Percentiles rank a stretch among this genome's conserved stretches.
Conservation (phyloP, 768 basidiomycete species). For the Naematelia aurantialba region DNA sequence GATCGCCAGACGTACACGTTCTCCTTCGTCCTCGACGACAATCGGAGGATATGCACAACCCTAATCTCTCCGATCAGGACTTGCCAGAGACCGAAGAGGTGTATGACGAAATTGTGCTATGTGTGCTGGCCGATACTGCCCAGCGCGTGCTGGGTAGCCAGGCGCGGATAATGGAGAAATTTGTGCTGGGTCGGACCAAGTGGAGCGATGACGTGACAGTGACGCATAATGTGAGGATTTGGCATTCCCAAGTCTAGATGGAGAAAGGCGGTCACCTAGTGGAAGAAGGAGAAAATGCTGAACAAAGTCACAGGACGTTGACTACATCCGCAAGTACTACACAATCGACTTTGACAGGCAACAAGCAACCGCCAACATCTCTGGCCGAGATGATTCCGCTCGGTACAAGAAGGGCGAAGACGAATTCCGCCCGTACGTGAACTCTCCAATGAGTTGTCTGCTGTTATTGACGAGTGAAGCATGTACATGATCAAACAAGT, state of each 20-base stretch:
- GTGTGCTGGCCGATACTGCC: slow-evolving; percentile 54
- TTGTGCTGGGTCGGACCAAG: slow-evolving; percentile 54
- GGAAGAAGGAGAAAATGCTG: no score
- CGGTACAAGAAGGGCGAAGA: slow-evolving; percentile 43
- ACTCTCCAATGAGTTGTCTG: neutral
- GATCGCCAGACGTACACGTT: slow-evolving; percentile 47
- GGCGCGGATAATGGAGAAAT: slow-evolving; percentile 52
- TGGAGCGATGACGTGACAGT: slow-evolving; percentile 55
- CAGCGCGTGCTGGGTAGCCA: slow-evolving; percentile 53
- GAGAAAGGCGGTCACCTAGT: no score
- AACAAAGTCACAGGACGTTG: slow-evolving; percentile 35
- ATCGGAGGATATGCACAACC: slow-evolving; percentile 50
- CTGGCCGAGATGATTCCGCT: slow-evolving; percentile 49
- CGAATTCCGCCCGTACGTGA: slow-evolving; percentile 50
- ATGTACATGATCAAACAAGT: slow-evolving; percentile 53
- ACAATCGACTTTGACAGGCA: slow-evolving; percentile 46
- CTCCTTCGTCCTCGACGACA: slow-evolving; percentile 41
- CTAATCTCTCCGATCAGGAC: slow-evolving; percentile 49
- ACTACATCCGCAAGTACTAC: slow-evolving; percentile 52
- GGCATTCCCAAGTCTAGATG: neutral
- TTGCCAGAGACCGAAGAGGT: slow-evolving; percentile 46
- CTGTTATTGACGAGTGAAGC: slow-evolving; percentile 12
- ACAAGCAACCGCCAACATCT: slow-evolving; percentile 41
- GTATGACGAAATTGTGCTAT: slow-evolving; percentile 56
- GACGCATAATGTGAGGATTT: slow-evolving; percentile 52